These are phyloP conservation scores for Botrytis pseudocinerea DNA, from an alignment of 2,329 filamentous ascomycete genomes.

Conservation along the genomic window DNA sequence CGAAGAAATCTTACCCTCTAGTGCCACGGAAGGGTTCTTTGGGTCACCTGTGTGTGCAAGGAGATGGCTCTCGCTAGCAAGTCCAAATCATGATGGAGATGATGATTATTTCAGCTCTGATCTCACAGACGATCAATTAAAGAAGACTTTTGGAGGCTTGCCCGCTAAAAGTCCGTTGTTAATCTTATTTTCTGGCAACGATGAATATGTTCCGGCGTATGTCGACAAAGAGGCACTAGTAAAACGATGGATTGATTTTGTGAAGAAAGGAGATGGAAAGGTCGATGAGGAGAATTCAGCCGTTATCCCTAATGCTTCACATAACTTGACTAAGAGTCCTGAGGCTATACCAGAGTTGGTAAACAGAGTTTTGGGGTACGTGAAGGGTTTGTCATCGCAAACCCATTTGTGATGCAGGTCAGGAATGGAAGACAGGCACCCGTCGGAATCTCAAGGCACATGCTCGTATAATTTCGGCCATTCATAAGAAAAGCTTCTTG, in stretches of 20 bases:
- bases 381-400: slow-evolving; percentile 38
- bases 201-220: slow-evolving; percentile 51
- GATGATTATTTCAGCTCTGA: slow-evolving; percentile 72
- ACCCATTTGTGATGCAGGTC: slow-evolving; percentile 5
- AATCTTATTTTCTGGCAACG: slow-evolving; percentile 51
- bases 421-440: too few species aligned
- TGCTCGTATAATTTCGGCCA: too few species aligned
- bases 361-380: slow-evolving; percentile 51
- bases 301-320: slow-evolving; percentile 50
- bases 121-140: slow-evolving; percentile 52
- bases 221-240: slow-evolving; percentile 53
- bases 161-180: slow-evolving; percentile 46
- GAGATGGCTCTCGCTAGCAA: slow-evolving; percentile 59
- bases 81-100: slow-evolving; percentile 54
- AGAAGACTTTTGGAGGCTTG: slow-evolving; percentile 57
- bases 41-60: slow-evolving; percentile 53
- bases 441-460: not conserved
- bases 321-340: slow-evolving; percentile 51
- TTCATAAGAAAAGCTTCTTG: not conserved
- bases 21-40: slow-evolving; percentile 36
- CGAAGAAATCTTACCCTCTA: slow-evolving; percentile 47
- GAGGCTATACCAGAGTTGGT: slow-evolving; percentile 51
- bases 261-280: slow-evolving; percentile 46
- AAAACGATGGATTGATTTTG: slow-evolving; percentile 49
- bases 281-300: slow-evolving; percentile 52